Conservation (phyloP, 2,329 filamentous ascomycete genomes). For the Teratosphaeria nubilosa region DNA sequence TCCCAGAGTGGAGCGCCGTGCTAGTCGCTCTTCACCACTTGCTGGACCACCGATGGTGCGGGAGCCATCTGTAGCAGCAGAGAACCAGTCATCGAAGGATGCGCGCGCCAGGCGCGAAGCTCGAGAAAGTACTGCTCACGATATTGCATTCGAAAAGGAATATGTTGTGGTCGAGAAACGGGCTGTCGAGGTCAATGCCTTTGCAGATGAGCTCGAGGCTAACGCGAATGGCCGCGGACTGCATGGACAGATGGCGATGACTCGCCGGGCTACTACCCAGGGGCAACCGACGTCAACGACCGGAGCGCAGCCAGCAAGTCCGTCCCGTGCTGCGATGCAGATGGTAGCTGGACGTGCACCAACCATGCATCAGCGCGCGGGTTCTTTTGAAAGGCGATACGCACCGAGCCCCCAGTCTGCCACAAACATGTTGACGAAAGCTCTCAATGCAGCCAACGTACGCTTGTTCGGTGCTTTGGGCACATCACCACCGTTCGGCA, state of each 20-base stretch:
- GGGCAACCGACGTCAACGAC: slow-evolving; percentile 58
- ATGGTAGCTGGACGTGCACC: slow-evolving; percentile 59
- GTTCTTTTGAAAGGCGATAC: slow-evolving; percentile 74
- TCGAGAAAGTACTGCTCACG: slow-evolving; percentile 63
- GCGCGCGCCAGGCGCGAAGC: slow-evolving; percentile 31
- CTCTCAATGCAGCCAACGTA: slow-evolving; percentile 82
- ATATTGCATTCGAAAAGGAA: slow-evolving; percentile 82
- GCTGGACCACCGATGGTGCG: slow-evolving; percentile 38
- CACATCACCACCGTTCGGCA: slow-evolving; percentile 49
- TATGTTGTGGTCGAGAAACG: slow-evolving; percentile 95
- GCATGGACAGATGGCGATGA: slow-evolving; percentile 50
- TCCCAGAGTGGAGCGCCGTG: slow-evolving; percentile 49
- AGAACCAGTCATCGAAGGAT: slow-evolving; percentile 8
- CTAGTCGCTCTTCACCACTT: slow-evolving; percentile 35
- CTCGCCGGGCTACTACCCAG: slow-evolving; percentile 70
- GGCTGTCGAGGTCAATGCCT: slow-evolving; percentile 90
- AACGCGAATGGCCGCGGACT: slow-evolving; percentile 43
- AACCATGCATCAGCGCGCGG: slow-evolving; percentile 56
- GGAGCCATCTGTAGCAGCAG: slow-evolving; percentile 26
- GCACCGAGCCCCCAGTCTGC: slow-evolving; percentile 63
- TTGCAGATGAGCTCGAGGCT: slow-evolving; percentile 83
- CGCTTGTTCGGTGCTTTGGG: slow-evolving; percentile 59
- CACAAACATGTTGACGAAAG: slow-evolving; percentile 87
- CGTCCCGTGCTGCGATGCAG: slow-evolving; percentile 62
- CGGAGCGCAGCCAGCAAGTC: slow-evolving; percentile 54